Percentiles rank a stretch among this genome's conserved stretches.
Conservation (phyloP, 441 rosid species). For the Gossypium laxum region DNA sequence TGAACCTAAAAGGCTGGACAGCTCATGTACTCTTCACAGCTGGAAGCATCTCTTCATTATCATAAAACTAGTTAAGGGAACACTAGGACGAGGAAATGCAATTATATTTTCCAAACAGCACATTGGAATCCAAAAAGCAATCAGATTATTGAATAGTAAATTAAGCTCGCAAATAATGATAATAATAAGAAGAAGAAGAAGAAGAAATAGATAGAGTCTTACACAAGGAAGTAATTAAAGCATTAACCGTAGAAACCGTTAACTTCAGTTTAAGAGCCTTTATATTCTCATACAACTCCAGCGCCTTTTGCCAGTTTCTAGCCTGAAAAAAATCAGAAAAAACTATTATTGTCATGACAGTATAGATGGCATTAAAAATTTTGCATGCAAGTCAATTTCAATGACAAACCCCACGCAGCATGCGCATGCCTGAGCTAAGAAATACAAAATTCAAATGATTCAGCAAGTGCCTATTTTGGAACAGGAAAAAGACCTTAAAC, state of each 20-base stretch:
- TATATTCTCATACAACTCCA: constrained; percentile 60
- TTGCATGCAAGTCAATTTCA: background rate
- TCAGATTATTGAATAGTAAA: background rate
- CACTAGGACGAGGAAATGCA: background rate
- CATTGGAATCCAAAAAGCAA: background rate
- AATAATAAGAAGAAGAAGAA: background rate
- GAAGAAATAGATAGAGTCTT: constrained; percentile 28
- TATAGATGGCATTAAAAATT: constrained; percentile 1
- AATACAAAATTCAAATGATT: constrained; percentile 5
- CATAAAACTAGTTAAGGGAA: background rate
- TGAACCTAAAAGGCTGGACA: background rate
- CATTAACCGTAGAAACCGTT: constrained; percentile 72
- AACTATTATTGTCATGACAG: constrained; percentile 5
- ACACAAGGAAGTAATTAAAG: constrained; percentile 78
- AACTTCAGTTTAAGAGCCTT: constrained; percentile 54
- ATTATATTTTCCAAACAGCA: background rate
- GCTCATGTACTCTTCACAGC: background rate
- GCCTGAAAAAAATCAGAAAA: constrained; percentile 33
- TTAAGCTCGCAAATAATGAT: no score
- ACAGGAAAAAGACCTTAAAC: background rate
- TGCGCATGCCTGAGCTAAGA: background rate
- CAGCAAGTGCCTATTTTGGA: background rate
- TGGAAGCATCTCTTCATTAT: background rate
- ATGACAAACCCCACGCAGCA: background rate
- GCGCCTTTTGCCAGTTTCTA: constrained; percentile 73